These are phyloP conservation scores for Clarireedia homoeocarpa DNA, from an alignment of 2,329 filamentous ascomycete species.

Conservation along the genomic window DNA sequence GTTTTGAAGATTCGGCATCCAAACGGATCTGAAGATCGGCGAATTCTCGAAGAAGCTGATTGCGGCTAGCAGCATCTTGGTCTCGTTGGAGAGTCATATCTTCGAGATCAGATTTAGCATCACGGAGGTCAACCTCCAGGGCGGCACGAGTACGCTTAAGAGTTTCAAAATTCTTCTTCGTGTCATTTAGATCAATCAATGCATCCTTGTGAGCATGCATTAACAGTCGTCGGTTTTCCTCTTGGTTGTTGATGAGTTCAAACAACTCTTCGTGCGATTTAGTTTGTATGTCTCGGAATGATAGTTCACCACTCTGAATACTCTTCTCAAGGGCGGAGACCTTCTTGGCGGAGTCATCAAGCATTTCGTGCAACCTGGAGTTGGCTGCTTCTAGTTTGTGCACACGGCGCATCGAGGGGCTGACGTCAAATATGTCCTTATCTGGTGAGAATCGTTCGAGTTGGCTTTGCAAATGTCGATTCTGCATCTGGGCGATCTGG, in stretches of 20 bases:
- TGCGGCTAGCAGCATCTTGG: constrained; percentile 80
- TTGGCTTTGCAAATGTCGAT: constrained; percentile 83
- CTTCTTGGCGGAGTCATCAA: constrained; percentile 90
- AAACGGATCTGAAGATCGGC: constrained; percentile 88
- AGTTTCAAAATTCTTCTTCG: constrained; percentile 80
- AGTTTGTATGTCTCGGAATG: constrained; percentile 82
- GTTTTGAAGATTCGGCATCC: constrained; percentile 79
- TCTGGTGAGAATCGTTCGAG: constrained; percentile 60
- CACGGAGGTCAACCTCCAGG: constrained; percentile 79
- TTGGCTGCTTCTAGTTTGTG: constrained; percentile 92
- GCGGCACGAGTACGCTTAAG: constrained; percentile 73
- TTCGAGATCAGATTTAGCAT: constrained; percentile 73
- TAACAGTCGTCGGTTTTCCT: constrained; percentile 75
- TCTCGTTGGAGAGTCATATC: constrained; percentile 73
- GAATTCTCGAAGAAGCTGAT: constrained; percentile 84
- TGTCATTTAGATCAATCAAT: constrained; percentile 75
- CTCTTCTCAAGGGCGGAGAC: constrained; percentile 82
- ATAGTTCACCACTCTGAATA: constrained; percentile 79
- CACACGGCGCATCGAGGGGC: constrained; percentile 70
- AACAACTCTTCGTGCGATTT: constrained; percentile 92
- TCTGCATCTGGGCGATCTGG: constrained; percentile 91
- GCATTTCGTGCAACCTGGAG: constrained; percentile 82
- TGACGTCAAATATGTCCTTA: constrained; percentile 62
- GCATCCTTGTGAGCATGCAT: constrained; percentile 80
- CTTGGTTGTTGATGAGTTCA: constrained; percentile 86